These are phyloP conservation scores for Diutina pseudorugosa DNA, from an alignment of 1,139 yeast genomes.

Conservation along the genomic window DNA sequence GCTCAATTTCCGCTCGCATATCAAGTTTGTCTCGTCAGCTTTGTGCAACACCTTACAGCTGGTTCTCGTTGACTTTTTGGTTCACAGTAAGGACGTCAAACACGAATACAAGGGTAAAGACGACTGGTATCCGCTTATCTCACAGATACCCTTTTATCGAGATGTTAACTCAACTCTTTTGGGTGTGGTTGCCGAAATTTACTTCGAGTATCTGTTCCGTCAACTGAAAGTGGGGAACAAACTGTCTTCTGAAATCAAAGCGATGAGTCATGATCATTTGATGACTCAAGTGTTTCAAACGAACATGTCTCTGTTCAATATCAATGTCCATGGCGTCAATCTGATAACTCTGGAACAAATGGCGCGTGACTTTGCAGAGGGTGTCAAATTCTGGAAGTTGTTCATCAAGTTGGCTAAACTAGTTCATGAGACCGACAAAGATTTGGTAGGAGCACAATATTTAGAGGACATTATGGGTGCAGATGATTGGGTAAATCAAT, in stretches of 20 bases:
- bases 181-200: slow-evolving; percentile 33
- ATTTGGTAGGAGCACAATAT: slow-evolving; percentile 21
- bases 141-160: slow-evolving; percentile 48
- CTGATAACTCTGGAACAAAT: slow-evolving; percentile 26
- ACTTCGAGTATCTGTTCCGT: slow-evolving; percentile 26
- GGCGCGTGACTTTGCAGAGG: slow-evolving; percentile 26
- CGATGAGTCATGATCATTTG: slow-evolving; percentile 23
- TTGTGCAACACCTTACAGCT: slow-evolving; percentile 46
- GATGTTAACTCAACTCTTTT: slow-evolving; percentile 32
- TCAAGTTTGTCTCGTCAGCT: slow-evolving; percentile 39
- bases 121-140: slow-evolving; percentile 48
- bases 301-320: slow-evolving; percentile 26
- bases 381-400: slow-evolving; percentile 26
- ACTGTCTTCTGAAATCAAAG: slow-evolving; percentile 12
- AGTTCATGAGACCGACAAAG: slow-evolving; percentile 22
- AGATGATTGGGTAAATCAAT: slow-evolving; percentile 27
- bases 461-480: slow-evolving; percentile 25
- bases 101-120: slow-evolving; percentile 23
- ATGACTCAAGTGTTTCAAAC: slow-evolving; percentile 28
- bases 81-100: slow-evolving; percentile 30
- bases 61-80: slow-evolving; percentile 38
- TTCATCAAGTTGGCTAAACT: slow-evolving; percentile 29
- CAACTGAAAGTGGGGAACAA: slow-evolving; percentile 14
- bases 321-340: slow-evolving; percentile 31
- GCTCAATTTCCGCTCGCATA: slow-evolving; percentile 54